A percentile compares a stretch with the other conserved stretches of the same genome.
Evolutionary conservation across 352 stramenopile species (phyloP).

Genomic region (Phytophthora syringae): DNA sequence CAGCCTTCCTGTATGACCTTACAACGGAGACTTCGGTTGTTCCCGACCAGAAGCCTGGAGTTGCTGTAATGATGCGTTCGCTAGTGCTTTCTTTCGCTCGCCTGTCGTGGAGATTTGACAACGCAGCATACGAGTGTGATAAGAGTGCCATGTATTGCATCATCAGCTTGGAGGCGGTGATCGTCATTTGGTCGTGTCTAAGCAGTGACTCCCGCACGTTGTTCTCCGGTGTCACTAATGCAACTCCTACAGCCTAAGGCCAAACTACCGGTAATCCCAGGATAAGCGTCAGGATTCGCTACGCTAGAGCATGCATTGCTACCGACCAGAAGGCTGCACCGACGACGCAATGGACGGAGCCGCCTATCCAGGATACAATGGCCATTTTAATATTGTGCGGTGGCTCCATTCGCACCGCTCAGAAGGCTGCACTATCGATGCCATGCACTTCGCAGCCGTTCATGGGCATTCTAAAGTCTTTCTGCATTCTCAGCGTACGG

Average conservation of each 20-base stretch:
- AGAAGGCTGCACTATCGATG: too few relatives aligned
- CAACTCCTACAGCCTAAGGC: slow-evolving; percentile 47
- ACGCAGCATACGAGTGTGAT: slow-evolving; percentile 30
- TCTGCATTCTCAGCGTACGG: slow-evolving; percentile 34
- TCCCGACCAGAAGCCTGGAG: neutral
- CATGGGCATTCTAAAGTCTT: slow-evolving; percentile 44
- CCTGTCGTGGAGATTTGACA: slow-evolving; percentile 47
- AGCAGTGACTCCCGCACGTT: slow-evolving; percentile 26
- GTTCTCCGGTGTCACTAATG: slow-evolving; percentile 36
- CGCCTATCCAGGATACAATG: slow-evolving; percentile 21
- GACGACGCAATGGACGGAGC: too few relatives aligned
- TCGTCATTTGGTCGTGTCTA: slow-evolving; percentile 41
- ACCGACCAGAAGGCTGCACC: slow-evolving; percentile 21
- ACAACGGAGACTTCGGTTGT: slow-evolving; percentile 25
- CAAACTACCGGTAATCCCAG: slow-evolving; percentile 7
- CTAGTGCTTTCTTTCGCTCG: slow-evolving; percentile 46
- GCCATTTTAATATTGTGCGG: slow-evolving; percentile 13
- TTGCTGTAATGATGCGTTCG: slow-evolving; percentile 4
- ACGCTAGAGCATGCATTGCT: slow-evolving; percentile 26
- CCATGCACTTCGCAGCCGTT: slow-evolving; percentile 42
- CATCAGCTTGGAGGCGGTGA: slow-evolving; percentile 33
- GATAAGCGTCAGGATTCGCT: slow-evolving; percentile 16
- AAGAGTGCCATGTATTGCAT: slow-evolving; percentile 40
- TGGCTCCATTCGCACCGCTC: slow-evolving; percentile 34
- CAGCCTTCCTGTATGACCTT: slow-evolving; percentile 49